Evolutionary conservation across 106 monocot species (phyloP).

Genomic region (Allium cepa): DNA sequence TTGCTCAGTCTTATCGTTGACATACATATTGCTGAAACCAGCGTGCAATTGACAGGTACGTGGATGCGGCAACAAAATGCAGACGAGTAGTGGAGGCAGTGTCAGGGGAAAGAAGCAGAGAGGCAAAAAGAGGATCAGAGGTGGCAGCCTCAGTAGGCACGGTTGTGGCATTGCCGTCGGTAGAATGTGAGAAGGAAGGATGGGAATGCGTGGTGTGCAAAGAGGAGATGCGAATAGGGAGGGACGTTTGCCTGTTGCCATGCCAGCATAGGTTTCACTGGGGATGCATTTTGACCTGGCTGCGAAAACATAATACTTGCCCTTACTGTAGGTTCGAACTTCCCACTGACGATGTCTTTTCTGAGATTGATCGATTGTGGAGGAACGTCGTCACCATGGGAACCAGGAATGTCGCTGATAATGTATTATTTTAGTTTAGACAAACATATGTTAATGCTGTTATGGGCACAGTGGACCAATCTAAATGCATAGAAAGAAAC

Average conservation of each 20-base stretch:
- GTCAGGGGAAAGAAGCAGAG: not conserved
- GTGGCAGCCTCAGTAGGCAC: slow-evolving; percentile 32
- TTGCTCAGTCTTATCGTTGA: too few relatives aligned
- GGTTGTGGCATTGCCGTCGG: slow-evolving; percentile 47
- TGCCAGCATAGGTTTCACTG: slow-evolving; percentile 84
- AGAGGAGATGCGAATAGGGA: slow-evolving; percentile 51
- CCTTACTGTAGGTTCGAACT: slow-evolving; percentile 84
- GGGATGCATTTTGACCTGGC: slow-evolving; percentile 70
- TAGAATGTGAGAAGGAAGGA: slow-evolving; percentile 14
- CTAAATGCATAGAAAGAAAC: too few relatives aligned
- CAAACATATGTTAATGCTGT: too few relatives aligned
- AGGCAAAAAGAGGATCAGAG: slow-evolving; percentile 10
- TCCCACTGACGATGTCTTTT: slow-evolving; percentile 63
- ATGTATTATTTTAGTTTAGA: too few relatives aligned
- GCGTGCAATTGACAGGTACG: slow-evolving; percentile 4
- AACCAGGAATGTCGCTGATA: not conserved
- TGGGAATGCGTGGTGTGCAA: slow-evolving; percentile 64
- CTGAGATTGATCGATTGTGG: slow-evolving; percentile 74
- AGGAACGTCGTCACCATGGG: slow-evolving; percentile 23
- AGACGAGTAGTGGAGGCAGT: slow-evolving; percentile 24
- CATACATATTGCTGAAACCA: too few relatives aligned
- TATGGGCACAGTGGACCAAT: too few relatives aligned
- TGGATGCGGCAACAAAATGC: slow-evolving; percentile 32
- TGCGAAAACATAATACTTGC: slow-evolving; percentile 66
- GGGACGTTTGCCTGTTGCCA: slow-evolving; percentile 64